Evolutionary conservation across 495 filamentous ascomycete genomes (phyloP).

Genomic region (Neurospora tetraspora): DNA sequence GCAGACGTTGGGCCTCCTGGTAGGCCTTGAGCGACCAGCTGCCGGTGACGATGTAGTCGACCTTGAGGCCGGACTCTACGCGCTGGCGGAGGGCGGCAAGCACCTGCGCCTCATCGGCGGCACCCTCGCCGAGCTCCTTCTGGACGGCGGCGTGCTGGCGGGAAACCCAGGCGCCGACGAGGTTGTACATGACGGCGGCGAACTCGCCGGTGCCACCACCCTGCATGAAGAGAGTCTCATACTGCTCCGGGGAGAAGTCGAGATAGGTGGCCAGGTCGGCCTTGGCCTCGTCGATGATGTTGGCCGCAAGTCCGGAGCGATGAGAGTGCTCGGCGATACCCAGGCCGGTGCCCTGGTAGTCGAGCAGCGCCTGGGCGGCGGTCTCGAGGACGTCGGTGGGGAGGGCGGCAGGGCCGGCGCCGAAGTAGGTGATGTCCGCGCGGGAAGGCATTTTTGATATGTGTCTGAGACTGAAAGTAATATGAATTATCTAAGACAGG

Average conservation of each 20-base stretch:
- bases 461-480: background rate
- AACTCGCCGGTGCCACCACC: conserved; percentile 77
- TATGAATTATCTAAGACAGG: background rate
- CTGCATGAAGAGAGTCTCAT: conserved; percentile 76
- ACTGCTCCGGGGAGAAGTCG: conserved; percentile 57
- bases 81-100: conserved; percentile 51
- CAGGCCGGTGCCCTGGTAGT: conserved; percentile 73
- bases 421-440: conserved; percentile 45
- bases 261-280: conserved; percentile 56
- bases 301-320: conserved; percentile 64
- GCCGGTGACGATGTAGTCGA: conserved; percentile 89
- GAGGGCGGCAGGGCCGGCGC: conserved; percentile 76
- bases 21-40: conserved; percentile 85
- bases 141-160: conserved; percentile 37
- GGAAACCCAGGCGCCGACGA: conserved; percentile 74
- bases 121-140: conserved; percentile 22
- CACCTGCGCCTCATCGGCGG: conserved; percentile 38
- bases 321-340: conserved; percentile 83
- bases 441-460: conserved; percentile 20
- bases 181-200: conserved; percentile 69
- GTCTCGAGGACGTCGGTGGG: conserved; percentile 66
- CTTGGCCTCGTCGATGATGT: conserved; percentile 58
- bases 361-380: conserved; percentile 65
- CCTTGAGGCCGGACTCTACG: conserved; percentile 54
- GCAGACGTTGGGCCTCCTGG: conserved; percentile 67